A percentile compares a stretch with the other conserved stretches of the same genome.
Conservation (phyloP, 2,329 filamentous ascomycete species). For the Fusarium clavum region DNA sequence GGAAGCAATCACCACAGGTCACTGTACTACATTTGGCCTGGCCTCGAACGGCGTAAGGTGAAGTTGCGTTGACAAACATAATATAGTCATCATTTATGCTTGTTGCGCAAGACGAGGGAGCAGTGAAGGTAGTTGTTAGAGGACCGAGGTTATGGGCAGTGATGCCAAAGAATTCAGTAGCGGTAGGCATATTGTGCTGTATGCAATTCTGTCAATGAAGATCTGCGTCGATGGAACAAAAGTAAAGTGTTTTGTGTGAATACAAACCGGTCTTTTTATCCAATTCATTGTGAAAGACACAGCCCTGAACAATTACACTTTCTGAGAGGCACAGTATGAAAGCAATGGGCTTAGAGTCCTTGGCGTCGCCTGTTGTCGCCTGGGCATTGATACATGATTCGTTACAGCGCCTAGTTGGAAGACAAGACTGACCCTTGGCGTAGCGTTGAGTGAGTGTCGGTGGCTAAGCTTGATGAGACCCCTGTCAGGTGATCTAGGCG, state of each 20-base stretch:
- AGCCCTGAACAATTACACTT: neutral
- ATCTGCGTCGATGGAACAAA: too few species aligned
- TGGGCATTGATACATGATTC: neutral
- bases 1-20: neutral
- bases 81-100: neutral
- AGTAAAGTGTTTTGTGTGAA: too few species aligned
- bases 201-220: neutral
- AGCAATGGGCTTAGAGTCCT: neutral
- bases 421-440: neutral
- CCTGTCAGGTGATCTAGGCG: neutral
- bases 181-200: neutral
- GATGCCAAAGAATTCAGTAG: conserved; percentile 5
- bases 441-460: too few species aligned
- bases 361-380: neutral
- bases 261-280: neutral
- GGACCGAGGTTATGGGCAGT: neutral
- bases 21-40: neutral
- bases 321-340: neutral
- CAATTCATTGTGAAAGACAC: too few species aligned
- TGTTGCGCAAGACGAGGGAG: conserved; percentile 2
- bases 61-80: neutral
- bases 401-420: neutral
- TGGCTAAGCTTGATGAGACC: fast-evolving
- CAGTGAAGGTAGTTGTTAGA: neutral
- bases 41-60: neutral